These are phyloP conservation scores for Claviceps purpurea DNA, from an alignment of 2,329 filamentous ascomycete species.

Conservation along the genomic window DNA sequence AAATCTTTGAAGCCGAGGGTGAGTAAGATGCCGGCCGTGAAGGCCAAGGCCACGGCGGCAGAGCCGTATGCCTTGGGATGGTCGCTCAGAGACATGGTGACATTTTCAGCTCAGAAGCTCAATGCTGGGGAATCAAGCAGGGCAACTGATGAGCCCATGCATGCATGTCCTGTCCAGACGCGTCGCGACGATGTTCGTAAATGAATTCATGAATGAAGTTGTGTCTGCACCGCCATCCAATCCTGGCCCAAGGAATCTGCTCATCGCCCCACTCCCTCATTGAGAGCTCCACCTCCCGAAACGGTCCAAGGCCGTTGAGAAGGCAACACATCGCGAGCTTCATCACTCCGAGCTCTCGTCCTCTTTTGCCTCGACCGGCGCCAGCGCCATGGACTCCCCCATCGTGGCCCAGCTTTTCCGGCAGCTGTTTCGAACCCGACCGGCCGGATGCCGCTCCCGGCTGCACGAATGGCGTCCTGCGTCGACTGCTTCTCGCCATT, in stretches of 20 bases:
- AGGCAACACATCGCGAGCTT: neutral
- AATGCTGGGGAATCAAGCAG: neutral
- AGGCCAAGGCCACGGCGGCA: constrained; percentile 56
- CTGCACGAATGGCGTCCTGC: neutral
- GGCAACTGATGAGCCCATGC: neutral
- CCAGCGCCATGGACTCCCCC: constrained; percentile 61
- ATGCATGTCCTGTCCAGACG: neutral
- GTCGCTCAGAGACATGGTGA: constrained; percentile 43
- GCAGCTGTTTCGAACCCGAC: constrained; percentile 62
- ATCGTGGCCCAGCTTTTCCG: constrained; percentile 67
- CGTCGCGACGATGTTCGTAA: too few species aligned
- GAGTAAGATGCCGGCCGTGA: constrained; percentile 62
- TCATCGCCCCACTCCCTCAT: neutral
- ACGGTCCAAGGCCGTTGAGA: neutral
- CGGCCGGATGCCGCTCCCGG: constrained; percentile 20
- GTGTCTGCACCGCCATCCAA: neutral
- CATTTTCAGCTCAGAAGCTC: neutral
- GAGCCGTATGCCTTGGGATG: constrained; percentile 50
- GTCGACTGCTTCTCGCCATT: neutral
- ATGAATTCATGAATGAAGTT: too few species aligned
- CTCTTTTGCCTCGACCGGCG: neutral
- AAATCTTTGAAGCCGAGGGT: constrained; percentile 70
- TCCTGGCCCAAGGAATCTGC: neutral
- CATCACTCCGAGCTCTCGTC: neutral
- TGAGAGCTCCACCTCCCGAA: neutral